Conservation (phyloP, 169 alveolate genomes). For the Plasmodium adleri region DNA sequence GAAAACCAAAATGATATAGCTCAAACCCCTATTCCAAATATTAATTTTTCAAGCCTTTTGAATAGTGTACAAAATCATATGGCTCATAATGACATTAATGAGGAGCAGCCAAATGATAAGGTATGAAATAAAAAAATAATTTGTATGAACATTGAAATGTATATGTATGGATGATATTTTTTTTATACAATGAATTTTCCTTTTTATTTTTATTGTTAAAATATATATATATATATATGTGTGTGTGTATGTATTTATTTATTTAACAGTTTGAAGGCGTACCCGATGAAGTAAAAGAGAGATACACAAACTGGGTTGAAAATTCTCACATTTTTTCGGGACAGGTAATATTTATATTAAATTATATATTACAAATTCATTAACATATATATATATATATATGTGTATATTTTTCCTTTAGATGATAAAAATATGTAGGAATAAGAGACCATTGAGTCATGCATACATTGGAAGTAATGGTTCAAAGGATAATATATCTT, state of each 20-base stretch:
- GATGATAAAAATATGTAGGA: conserved; percentile 73
- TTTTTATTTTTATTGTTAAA: neutral
- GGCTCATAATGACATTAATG: neutral
- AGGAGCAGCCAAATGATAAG: conserved; percentile 43
- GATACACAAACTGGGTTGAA: conserved; percentile 65
- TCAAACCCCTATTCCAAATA: conserved; percentile 29
- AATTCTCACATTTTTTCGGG: conserved; percentile 64
- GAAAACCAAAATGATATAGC: neutral
- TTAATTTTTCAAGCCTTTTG: conserved; percentile 33
- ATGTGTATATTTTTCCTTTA: conserved; percentile 3
- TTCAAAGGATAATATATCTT: conserved; percentile 48
- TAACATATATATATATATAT: neutral
- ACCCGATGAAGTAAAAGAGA: conserved; percentile 62
- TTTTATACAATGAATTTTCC: neutral
- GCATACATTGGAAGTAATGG: conserved; percentile 46
- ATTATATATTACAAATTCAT: neutral
- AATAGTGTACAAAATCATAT: conserved; percentile 37
- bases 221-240: neutral
- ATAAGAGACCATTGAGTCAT: conserved; percentile 48
- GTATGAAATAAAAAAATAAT: conserved; percentile 5
- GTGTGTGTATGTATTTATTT: conserved; percentile 2
- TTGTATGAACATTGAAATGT: no score
- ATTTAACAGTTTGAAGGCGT: conserved; percentile 55
- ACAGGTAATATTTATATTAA: conserved; percentile 31
- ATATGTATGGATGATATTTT: no score